These are phyloP conservation scores for Vitis cinerea DNA, from an alignment of 164 flowering plant genomes.

Conservation along the genomic window DNA sequence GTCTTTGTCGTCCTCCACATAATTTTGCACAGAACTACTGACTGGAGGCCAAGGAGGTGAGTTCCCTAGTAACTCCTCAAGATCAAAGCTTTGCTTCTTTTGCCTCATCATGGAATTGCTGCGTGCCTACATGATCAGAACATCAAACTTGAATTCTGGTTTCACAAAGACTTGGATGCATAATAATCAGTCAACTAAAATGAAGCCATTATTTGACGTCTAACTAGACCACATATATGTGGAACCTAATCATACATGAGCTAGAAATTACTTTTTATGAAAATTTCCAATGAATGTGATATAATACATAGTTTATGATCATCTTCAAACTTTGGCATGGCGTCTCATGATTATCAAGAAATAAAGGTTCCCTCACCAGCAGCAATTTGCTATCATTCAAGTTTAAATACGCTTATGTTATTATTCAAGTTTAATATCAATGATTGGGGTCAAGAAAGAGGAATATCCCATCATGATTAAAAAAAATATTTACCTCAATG, in stretches of 20 bases:
- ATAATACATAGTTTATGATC: too few species aligned
- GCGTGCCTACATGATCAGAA: conserved; percentile 33
- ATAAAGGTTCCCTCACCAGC: too few species aligned
- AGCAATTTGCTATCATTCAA: neutral
- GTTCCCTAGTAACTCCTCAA: conserved; percentile 58
- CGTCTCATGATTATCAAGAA: too few species aligned
- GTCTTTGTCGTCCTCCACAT: conserved; percentile 61
- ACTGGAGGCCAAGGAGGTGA: conserved; percentile 82
- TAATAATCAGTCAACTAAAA: neutral
- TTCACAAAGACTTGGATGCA: neutral
- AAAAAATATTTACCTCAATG: conserved; percentile 38
- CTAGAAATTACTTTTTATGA: too few species aligned
- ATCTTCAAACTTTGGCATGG: too few species aligned
- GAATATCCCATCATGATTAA: neutral
- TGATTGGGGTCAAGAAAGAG: neutral
- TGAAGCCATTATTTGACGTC: too few species aligned
- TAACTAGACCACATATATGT: too few species aligned
- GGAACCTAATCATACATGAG: too few species aligned
- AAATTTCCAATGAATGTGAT: too few species aligned
- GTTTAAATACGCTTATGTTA: neutral
- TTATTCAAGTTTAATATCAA: neutral
- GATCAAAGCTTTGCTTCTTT: conserved; percentile 62
- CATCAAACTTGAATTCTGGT: neutral
- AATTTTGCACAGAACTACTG: conserved; percentile 36
- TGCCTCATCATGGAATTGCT: conserved; percentile 42